Evolutionary conservation across 805 yeast species (phyloP).

Genomic region (Sungouiella blattae): DNA sequence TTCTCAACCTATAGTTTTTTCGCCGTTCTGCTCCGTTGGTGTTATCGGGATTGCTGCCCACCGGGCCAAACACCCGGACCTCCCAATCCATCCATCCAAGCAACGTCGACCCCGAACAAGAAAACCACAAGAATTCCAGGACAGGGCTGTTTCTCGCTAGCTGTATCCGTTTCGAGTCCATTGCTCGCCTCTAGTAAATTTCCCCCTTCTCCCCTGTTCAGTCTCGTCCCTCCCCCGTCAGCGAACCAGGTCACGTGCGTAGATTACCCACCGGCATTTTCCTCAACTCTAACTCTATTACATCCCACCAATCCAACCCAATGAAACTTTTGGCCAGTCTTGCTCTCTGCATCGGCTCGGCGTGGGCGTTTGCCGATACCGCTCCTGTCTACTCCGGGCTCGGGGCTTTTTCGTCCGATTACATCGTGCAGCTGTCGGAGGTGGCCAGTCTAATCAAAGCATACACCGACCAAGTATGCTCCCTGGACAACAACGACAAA

Average conservation of each 20-base stretch:
- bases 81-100: no score
- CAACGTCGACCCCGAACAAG: no score
- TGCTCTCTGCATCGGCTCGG: constrained; percentile 14
- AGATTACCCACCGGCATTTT: constrained; percentile 2
- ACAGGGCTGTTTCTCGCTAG: no score
- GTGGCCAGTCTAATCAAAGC: constrained; percentile 16
- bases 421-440: constrained; percentile 21
- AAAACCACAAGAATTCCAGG: no score
- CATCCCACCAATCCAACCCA: constrained; percentile 1
- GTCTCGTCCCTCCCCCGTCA: no score
- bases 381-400: constrained; percentile 14
- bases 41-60: no score
- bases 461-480: constrained; percentile 19
- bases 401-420: constrained; percentile 10
- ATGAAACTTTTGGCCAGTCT: constrained; percentile 10
- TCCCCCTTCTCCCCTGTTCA: no score
- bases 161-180: no score
- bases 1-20: no score
- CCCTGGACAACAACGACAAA: constrained; percentile 9
- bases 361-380: constrained; percentile 16
- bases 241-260: constrained; percentile 2
- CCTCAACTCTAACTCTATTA: not conserved
- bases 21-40: no score
- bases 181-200: no score
- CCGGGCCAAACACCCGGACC: no score